Base-by-base conservation (phyloP, 1,284 basidiomycete genomes). In the Pisolithus thermaeus region DNA sequence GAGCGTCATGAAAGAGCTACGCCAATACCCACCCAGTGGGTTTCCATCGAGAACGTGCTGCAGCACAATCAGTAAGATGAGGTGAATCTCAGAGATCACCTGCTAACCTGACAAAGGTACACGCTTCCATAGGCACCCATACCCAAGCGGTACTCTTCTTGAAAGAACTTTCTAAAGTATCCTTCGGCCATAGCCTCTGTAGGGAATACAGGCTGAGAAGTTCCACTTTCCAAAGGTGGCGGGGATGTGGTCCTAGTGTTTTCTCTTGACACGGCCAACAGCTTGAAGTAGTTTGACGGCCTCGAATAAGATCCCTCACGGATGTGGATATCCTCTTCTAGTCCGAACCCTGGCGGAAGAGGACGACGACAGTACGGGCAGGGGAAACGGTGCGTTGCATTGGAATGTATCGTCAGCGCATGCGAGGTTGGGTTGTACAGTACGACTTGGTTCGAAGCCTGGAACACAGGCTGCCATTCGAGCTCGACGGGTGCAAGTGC, bases 71-170 rank as follows among this genome's bases (percentile, higher is more conserved):
- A 30, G 23, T 55, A n/a, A 8, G 51, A 9, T 7, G 35, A 44
- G 46, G 35, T 40, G 46, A 39, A 50, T 11, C n/a, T 5, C 35
- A 14, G 16, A 7, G 28, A 50, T 14, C 23, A n/a, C 12, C 12
- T 28, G 62, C 78, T 23, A 51, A 89, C 87, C 73, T 90, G 87
- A 61, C 92, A 94, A 4, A 94, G 71, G 65, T 77, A 96, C 0
- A 97, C 94, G 32, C 78, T 87, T 0, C 94, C 94, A 60, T 92
- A 92, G 0, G 93, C 93, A 40, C 94, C 94, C 81, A 94, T 92
- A 0, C 94, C 94, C 2, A 96, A 73, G 49, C 84, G 81, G 54
- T 80, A 81, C 56, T 95, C 90, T 61, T 95, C 92, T 56, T 86
- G 80, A 63, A 97, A 96, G 73, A 95, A 96, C 0, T 90, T 79